Evolutionary conservation across 768 basidiomycete species (phyloP), one percentile per base, ranked within the genome.

Genomic region (Dentipellis fragilis): DNA sequence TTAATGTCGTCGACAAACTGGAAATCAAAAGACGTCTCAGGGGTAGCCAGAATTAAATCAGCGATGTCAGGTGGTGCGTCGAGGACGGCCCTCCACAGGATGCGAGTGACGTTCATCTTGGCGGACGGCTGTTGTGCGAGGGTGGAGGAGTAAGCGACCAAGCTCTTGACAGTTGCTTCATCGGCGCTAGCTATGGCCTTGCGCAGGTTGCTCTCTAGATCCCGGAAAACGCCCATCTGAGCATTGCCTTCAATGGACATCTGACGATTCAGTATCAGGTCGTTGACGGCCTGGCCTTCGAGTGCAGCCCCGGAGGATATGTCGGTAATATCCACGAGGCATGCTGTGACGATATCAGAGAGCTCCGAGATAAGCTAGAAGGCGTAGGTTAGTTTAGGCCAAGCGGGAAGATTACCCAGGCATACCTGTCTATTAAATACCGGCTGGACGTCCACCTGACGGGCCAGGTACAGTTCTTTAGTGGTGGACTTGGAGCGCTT

Each of bases 361-460:
- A 99, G 77, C 67, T 96, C 93, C 54, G 94, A 89, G 54, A 99
- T 93, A 66, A 97, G 87, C 85, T 95, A 57, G 42, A 40, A 59
- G 36, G 36, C 8, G 16, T 11, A 39, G 39, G 10, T 58, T 38
- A 53, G 45, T 7, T 19, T 22, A 5, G 19, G 47, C 17, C 11
- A 21, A 36, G 46, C 45, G 36, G 40, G 51, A 12, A 50, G 51
- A 52, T 54, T 22, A 23, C n/a, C 47, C 51, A 36, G n/a, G 66
- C 79, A 54, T 55, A 88, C 90, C 75, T 94, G 92, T 71, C 94
- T 77, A 66, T 97, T 94, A 72, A 97, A 97, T 45, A 94, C 93
- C 0, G 94, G 96, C 64, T 98, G 96, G n/a, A 98, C 89, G 62
- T 99, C 96, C 2, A 99, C 94, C 67, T 98, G 96, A 34, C 96